These are phyloP conservation scores for Termitomyces sp. DNA, from an alignment of 768 basidiomycete genomes.

Conservation along the genomic window DNA sequence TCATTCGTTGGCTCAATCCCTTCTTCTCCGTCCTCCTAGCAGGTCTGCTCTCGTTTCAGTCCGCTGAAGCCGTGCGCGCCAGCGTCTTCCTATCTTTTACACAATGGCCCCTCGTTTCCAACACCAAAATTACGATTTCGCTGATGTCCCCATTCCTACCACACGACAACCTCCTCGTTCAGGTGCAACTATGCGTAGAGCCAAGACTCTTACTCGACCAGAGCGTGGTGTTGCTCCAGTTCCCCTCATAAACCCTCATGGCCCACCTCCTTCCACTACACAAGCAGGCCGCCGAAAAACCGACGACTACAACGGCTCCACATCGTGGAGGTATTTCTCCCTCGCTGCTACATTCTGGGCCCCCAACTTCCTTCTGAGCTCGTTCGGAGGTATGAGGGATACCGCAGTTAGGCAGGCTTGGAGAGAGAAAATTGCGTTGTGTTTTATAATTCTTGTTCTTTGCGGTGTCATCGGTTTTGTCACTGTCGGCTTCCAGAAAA, in stretches of 20 bases:
- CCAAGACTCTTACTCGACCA: slow-evolving; percentile 95
- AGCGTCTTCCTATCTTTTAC: slow-evolving; percentile 17
- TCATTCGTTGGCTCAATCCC: slow-evolving; percentile 6
- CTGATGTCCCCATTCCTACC: slow-evolving; percentile 68
- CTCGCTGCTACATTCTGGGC: slow-evolving; percentile 87
- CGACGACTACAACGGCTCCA: slow-evolving; percentile 38
- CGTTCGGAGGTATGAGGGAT: slow-evolving; percentile 78
- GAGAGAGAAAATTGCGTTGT: slow-evolving; percentile 95
- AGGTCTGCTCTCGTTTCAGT: slow-evolving; percentile 21
- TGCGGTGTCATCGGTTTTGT: slow-evolving; percentile 83
- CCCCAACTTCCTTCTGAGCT: slow-evolving; percentile 66
- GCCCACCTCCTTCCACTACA: slow-evolving; percentile 30
- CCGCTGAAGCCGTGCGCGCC: slow-evolving; percentile 11
- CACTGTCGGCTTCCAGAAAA: slow-evolving; percentile 91
- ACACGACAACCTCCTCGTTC: slow-evolving; percentile 46
- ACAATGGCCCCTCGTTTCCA: slow-evolving; percentile 52
- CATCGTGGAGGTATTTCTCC: slow-evolving; percentile 80
- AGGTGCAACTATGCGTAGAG: slow-evolving; percentile 67
- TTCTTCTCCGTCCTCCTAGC: slow-evolving; percentile 11
- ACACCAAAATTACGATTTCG: slow-evolving; percentile 40
- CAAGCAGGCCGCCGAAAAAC: slow-evolving; percentile 19
- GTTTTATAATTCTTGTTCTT: slow-evolving; percentile 75
- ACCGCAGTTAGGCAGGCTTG: slow-evolving; percentile 80
- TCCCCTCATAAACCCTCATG: slow-evolving; percentile 86
- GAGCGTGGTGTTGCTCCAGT: slow-evolving; percentile 92